Conservation (phyloP, 176 grass and related monocot species). For the Avena eriantha region DNA sequence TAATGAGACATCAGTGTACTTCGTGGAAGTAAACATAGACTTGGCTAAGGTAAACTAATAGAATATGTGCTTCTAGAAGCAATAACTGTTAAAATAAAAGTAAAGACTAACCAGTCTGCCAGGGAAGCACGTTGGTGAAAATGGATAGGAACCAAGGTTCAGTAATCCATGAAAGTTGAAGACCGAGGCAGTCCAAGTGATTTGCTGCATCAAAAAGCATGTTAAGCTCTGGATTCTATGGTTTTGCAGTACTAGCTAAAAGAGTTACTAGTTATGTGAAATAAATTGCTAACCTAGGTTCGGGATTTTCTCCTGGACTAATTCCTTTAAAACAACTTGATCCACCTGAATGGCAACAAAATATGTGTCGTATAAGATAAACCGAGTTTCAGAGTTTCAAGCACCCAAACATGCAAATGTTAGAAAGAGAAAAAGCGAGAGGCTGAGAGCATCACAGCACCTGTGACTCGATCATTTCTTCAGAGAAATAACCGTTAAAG, state of each 20-base stretch:
- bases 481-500: conserved; percentile 92
- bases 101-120: conserved; percentile 91
- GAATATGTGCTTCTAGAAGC: conserved; percentile 39
- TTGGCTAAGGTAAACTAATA: conserved; percentile 10
- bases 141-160: conserved; percentile 98
- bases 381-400: conserved; percentile 6
- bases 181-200: conserved; percentile 88
- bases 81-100: conserved; percentile 33
- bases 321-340: conserved; percentile 92
- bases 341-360: conserved; percentile 78
- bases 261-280: conserved; percentile 10
- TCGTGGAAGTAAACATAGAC: neutral
- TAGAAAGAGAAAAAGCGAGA: neutral
- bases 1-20: neutral
- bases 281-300: conserved; percentile 78
- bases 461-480: conserved; percentile 98
- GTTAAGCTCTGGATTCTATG: conserved; percentile 24
- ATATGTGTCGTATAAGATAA: conserved; percentile 30
- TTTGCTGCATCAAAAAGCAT: conserved; percentile 69
- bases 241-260: conserved; percentile 21
- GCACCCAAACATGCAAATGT: conserved; percentile 6
- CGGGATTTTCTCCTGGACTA: conserved; percentile 86
- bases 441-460: conserved; percentile 33
- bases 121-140: conserved; percentile 99
- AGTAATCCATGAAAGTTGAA: conserved; percentile 90